Evolutionary conservation across 345 rosid genomes (phyloP).

Genomic region (Moricandia moricandioides): DNA sequence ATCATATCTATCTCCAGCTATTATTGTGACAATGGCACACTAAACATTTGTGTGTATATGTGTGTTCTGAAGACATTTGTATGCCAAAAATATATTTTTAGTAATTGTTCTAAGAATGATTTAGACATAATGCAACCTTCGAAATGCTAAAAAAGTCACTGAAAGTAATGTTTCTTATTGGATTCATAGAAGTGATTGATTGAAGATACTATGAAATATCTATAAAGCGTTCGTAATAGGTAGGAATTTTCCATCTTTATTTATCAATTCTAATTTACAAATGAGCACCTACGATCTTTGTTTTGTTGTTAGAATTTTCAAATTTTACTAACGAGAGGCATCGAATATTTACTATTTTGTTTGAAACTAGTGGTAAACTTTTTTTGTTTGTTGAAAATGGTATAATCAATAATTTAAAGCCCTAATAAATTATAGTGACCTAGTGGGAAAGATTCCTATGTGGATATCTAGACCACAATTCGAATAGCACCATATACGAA

Average conservation of each 20-base stretch:
- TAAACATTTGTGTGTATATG: not conserved
- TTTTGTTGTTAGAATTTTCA: not conserved
- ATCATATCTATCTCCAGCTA: conserved; percentile 13
- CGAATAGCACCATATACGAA: not conserved
- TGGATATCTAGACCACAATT: not conserved
- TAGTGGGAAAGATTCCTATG: not conserved
- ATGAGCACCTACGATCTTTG: not conserved
- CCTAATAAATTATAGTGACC: not conserved
- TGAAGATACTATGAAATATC: not conserved
- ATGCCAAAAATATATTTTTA: not conserved
- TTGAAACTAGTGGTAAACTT: not conserved
- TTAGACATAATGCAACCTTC: conserved; percentile 8
- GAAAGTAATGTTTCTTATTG: conserved; percentile 27
- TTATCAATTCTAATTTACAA: not conserved
- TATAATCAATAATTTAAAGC: not conserved
- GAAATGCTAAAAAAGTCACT: conserved; percentile 13
- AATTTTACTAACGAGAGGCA: not conserved
- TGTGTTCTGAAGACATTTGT: not conserved
- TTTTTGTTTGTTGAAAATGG: not conserved
- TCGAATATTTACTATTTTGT: no score
- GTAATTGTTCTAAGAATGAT: not conserved
- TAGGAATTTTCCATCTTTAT: not conserved
- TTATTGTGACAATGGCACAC: not conserved
- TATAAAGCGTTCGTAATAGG: not conserved
- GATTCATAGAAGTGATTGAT: not conserved